Conservation (phyloP, 768 basidiomycete genomes). For the Tulasnella sp. region DNA sequence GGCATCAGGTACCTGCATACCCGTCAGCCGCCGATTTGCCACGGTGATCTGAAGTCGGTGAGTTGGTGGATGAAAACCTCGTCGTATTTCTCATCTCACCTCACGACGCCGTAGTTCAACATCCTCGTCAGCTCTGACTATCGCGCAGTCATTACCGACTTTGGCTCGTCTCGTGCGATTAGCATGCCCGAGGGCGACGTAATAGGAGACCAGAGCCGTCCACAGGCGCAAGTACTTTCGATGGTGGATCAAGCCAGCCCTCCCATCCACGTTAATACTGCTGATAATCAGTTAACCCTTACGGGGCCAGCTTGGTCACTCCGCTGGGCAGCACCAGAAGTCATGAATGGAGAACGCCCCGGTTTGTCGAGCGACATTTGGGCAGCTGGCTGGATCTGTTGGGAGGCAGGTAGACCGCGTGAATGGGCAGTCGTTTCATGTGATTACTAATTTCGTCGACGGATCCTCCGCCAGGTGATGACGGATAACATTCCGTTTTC, state of each 20-base stretch:
- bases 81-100: not conserved
- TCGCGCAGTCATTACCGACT: not conserved
- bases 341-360: too few species aligned
- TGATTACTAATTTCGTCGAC: too few species aligned
- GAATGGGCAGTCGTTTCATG: too few species aligned
- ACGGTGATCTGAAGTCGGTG: constrained; percentile 30
- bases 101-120: not conserved
- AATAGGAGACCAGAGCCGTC: not conserved
- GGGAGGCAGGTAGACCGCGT: too few species aligned
- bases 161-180: not conserved
- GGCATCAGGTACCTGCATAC: constrained; percentile 22
- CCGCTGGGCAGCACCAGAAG: too few species aligned
- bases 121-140: not conserved
- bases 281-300: not conserved
- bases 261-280: not conserved
- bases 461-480: too few species aligned
- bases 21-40: constrained; percentile 10
- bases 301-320: too few species aligned
- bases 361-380: too few species aligned
- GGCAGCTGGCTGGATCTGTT: too few species aligned
- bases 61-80: not conserved
- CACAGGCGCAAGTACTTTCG: not conserved
- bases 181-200: not conserved
- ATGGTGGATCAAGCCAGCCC: not conserved
- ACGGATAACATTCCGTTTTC: too few species aligned